These are phyloP conservation scores for Neurospora sp. DNA, from an alignment of 2,329 filamentous ascomycete species.

Conservation along the genomic window DNA sequence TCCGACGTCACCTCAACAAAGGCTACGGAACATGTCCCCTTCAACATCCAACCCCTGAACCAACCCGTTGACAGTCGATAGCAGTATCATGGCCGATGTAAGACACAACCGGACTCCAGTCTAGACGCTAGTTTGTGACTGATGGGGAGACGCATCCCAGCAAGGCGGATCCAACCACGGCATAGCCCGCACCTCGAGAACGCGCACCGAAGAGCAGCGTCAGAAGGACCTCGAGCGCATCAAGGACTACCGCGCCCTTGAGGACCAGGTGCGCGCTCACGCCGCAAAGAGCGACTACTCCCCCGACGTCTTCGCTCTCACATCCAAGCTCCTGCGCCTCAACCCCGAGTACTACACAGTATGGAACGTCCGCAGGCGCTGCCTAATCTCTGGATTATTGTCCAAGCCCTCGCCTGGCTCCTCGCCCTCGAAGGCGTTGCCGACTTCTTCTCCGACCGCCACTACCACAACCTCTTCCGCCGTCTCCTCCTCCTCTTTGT, in stretches of 20 bases:
- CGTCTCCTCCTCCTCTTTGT: constrained; percentile 46
- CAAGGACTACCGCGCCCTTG: constrained; percentile 61
- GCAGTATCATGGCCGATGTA: constrained; percentile 16
- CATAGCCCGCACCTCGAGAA: constrained; percentile 57
- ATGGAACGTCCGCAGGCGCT: constrained; percentile 79
- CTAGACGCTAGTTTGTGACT: constrained; percentile 9
- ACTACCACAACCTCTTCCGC: constrained; percentile 53
- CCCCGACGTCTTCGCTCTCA: constrained; percentile 52
- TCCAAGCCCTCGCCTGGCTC: constrained; percentile 41
- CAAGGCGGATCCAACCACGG: constrained; percentile 56
- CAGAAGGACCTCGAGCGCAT: constrained; percentile 68
- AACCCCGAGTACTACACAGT: constrained; percentile 87
- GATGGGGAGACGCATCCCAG: constrained; percentile 12
- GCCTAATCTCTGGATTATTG: constrained; percentile 49
- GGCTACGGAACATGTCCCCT: neutral
- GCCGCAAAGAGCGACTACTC: constrained; percentile 37
- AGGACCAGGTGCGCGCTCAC: constrained; percentile 20
- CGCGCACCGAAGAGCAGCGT: constrained; percentile 58
- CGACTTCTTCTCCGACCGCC: constrained; percentile 42
- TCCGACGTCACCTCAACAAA: neutral
- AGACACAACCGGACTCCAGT: neutral
- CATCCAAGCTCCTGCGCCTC: constrained; percentile 60
- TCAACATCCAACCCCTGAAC: neutral
- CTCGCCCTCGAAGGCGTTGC: constrained; percentile 44
- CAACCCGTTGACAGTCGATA: neutral